Evolutionary conservation across 2,329 filamentous ascomycete species (phyloP).

Genomic region (Claviceps purpurea): DNA sequence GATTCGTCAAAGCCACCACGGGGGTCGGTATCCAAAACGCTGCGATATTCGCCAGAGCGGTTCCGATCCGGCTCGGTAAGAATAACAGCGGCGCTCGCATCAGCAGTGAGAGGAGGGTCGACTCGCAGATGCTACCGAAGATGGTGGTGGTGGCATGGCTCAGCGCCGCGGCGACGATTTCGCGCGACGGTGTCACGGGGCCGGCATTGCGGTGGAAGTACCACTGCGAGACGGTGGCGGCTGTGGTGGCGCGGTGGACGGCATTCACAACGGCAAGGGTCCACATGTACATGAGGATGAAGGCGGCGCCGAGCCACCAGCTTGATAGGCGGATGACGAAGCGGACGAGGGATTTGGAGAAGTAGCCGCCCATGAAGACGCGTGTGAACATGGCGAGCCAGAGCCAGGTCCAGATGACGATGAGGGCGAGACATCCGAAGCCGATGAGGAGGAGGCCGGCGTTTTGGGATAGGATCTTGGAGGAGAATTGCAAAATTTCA

Average conservation of each 20-base stretch:
- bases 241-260: slow-evolving; percentile 80
- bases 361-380: slow-evolving; percentile 85
- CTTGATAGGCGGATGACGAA: slow-evolving; percentile 80
- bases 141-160: slow-evolving; percentile 72
- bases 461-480: slow-evolving; percentile 73
- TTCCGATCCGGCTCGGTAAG: slow-evolving; percentile 55
- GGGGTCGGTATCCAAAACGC: slow-evolving; percentile 77
- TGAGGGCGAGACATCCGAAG: slow-evolving; percentile 57
- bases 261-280: slow-evolving; percentile 77
- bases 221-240: slow-evolving; percentile 94
- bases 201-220: slow-evolving; percentile 88
- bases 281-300: slow-evolving; percentile 93
- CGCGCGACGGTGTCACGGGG: slow-evolving; percentile 61
- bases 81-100: slow-evolving; percentile 77
- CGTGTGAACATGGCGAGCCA: slow-evolving; percentile 96
- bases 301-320: slow-evolving; percentile 91
- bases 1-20: slow-evolving; percentile 76
- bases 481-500: slow-evolving; percentile 83
- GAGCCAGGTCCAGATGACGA: slow-evolving; percentile 84
- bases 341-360: slow-evolving; percentile 44
- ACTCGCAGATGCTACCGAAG: slow-evolving; percentile 85
- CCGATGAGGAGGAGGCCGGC: slow-evolving; percentile 75
- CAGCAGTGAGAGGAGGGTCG: slow-evolving; percentile 65
- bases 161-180: slow-evolving; percentile 73
- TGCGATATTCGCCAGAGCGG: slow-evolving; percentile 56